These are phyloP conservation scores for Metschnikowia lachancei DNA, from an alignment of 805 yeast species.

Conservation along the genomic window DNA sequence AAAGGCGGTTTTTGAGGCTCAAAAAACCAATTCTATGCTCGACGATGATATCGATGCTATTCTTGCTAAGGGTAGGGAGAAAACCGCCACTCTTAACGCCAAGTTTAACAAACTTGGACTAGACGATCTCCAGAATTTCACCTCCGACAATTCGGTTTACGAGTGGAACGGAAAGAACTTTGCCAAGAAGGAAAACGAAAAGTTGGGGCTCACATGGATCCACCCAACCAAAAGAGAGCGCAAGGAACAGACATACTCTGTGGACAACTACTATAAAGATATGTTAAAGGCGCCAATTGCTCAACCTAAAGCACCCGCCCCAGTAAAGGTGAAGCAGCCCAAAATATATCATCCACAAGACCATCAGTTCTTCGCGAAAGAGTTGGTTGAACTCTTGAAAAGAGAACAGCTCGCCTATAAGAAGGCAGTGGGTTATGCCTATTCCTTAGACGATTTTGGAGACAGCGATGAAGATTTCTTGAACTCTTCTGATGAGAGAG, in stretches of 20 bases:
- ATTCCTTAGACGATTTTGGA: slow-evolving; percentile 59
- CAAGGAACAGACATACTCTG: slow-evolving; percentile 73
- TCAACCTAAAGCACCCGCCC: slow-evolving; percentile 10
- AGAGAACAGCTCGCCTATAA: slow-evolving; percentile 66
- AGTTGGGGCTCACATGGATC: slow-evolving; percentile 53
- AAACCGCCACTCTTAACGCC: slow-evolving; percentile 73
- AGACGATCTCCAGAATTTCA: slow-evolving; percentile 89
- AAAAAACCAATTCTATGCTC: slow-evolving; percentile 27
- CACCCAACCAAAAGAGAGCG: slow-evolving; percentile 75
- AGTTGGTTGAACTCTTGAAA: slow-evolving; percentile 50
- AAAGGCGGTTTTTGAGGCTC: slow-evolving; percentile 70
- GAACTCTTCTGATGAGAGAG: slow-evolving; percentile 42
- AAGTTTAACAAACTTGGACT: slow-evolving; percentile 84
- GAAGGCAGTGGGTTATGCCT: slow-evolving; percentile 56
- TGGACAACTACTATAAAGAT: slow-evolving; percentile 74
- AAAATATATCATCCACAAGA: slow-evolving; percentile 64
- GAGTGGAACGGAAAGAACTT: slow-evolving; percentile 95
- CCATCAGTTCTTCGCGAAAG: slow-evolving; percentile 68
- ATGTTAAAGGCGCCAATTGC: slow-evolving; percentile 43
- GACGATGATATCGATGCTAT: slow-evolving; percentile 82
- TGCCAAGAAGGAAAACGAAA: slow-evolving; percentile 50
- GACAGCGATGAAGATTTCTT: slow-evolving; percentile 49
- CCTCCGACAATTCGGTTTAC: slow-evolving; percentile 84
- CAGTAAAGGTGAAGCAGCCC: slow-evolving; percentile 17
- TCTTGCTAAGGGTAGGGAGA: slow-evolving; percentile 74